These are phyloP conservation scores for Talaromyces rugulosus DNA, from an alignment of 2,329 filamentous ascomycete species.

Conservation along the genomic window DNA sequence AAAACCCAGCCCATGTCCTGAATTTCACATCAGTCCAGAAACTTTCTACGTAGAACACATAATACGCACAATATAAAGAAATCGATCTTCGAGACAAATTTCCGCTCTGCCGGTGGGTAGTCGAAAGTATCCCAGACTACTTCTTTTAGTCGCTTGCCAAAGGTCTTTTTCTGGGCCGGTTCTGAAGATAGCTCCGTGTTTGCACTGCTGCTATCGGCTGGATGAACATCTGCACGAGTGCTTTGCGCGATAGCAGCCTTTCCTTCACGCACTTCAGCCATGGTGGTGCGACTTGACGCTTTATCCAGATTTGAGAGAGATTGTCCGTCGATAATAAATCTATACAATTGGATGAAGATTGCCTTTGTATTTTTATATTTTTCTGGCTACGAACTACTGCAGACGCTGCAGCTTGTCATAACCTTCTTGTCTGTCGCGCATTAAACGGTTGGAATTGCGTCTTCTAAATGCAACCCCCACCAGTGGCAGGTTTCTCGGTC, in stretches of 20 bases:
- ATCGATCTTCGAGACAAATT: conserved; percentile 7
- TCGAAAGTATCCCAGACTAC: conserved; percentile 7
- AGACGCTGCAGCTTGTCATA: not conserved
- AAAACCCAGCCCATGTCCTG: conserved; percentile 10
- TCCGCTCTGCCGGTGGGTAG: conserved; percentile 5
- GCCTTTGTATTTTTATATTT: not conserved
- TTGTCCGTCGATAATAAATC: no score
- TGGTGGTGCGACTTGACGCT: not conserved
- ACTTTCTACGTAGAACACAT: not conserved
- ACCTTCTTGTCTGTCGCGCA: not conserved
- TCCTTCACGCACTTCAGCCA: not conserved
- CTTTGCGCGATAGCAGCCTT: not conserved
- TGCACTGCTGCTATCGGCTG: not conserved
- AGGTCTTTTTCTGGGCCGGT: not conserved
- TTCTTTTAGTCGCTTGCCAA: not conserved
- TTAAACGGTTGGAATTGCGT: not conserved
- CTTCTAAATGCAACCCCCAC: not conserved
- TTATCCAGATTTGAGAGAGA: not conserved
- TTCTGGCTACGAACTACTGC: not conserved
- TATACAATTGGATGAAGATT: no score
- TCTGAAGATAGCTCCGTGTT: not conserved
- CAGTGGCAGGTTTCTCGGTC: not conserved
- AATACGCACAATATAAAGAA: conserved; percentile 3
- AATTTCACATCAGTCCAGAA: not conserved
- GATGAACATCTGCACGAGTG: not conserved